These are phyloP conservation scores for Lecanicillium sp. DNA, from an alignment of 2,329 filamentous ascomycete genomes.

Conservation along the genomic window DNA sequence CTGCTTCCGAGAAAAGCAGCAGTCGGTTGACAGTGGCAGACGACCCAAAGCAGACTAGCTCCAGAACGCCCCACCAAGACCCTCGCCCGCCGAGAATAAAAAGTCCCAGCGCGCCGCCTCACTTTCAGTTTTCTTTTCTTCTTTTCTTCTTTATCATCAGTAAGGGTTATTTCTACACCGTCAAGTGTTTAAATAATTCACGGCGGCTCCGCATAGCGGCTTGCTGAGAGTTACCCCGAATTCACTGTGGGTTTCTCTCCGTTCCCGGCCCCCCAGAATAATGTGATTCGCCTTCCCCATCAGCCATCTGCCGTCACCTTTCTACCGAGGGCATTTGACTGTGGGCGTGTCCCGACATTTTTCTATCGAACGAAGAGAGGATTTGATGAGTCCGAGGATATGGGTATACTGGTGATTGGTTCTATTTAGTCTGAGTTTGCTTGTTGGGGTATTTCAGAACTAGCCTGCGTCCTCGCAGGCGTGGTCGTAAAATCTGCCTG, in stretches of 20 bases:
- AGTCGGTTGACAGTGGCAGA: conserved; percentile 11
- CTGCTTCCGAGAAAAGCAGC: not conserved
- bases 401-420: too few species aligned
- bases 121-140: conserved; percentile 18
- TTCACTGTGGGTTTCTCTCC: conserved; percentile 46
- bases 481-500: not conserved
- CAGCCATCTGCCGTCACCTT: conserved; percentile 33
- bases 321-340: conserved; percentile 38
- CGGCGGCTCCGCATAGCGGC: conserved; percentile 48
- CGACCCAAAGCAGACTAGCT: conserved; percentile 9
- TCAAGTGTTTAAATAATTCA: conserved; percentile 43
- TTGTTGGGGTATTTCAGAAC: not conserved
- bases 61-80: not conserved
- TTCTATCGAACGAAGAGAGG: not conserved
- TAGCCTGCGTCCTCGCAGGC: too few species aligned
- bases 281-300: conserved; percentile 41
- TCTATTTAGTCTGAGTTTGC: too few species aligned
- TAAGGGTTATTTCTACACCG: conserved; percentile 43
- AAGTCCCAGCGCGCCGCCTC: not conserved
- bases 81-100: conserved; percentile 7
- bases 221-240: conserved; percentile 46
- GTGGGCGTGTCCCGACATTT: conserved; percentile 47
- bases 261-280: conserved; percentile 49
- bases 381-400: not conserved
- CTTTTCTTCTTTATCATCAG: conserved; percentile 37